Percentiles rank a stretch among this genome's conserved stretches.
phyloP scores from a whole-genome alignment of 106 monocot genomes.

The Apostasia ramifera region DNA sequence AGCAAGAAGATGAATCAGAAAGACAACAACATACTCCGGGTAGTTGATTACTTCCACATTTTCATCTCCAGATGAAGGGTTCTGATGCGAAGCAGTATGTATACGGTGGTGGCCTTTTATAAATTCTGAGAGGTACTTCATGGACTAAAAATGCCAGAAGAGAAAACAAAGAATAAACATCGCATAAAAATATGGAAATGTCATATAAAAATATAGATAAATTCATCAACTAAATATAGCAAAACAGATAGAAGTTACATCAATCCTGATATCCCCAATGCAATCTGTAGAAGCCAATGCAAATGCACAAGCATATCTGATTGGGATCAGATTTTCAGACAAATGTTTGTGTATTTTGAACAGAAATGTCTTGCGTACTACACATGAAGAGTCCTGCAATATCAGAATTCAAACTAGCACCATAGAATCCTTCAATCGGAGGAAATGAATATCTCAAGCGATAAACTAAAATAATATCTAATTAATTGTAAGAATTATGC shows the following conservation, averaged over 20 bases:
- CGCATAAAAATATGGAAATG: neutral
- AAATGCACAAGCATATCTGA: slow-evolving; percentile 75
- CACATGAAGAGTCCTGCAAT: slow-evolving; percentile 56
- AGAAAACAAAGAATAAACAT: slow-evolving; percentile 4
- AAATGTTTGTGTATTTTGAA: slow-evolving; percentile 55
- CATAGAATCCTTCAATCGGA: no score
- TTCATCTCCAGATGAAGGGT: slow-evolving; percentile 12
- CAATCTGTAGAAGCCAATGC: slow-evolving; percentile 51
- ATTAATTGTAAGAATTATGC: no score
- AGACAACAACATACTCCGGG: slow-evolving; percentile 77
- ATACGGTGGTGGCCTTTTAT: slow-evolving; percentile 28
- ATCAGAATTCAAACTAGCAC: neutral
- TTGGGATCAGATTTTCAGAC: slow-evolving; percentile 43
- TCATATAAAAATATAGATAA: slow-evolving; percentile 5
- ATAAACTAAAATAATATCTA: no score
- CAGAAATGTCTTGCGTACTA: slow-evolving; percentile 47
- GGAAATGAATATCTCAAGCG: no score
- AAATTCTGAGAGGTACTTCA: slow-evolving; percentile 45
- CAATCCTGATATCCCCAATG: slow-evolving; percentile 37
- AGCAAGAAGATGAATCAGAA: slow-evolving; percentile 72
- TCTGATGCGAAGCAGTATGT: slow-evolving; percentile 8
- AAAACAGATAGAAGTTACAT: slow-evolving; percentile 34
- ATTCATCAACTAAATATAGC: neutral
- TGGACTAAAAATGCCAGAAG: slow-evolving; percentile 26
- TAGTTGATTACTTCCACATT: slow-evolving; percentile 28